Conservation (phyloP, 1,284 basidiomycete species). For the Trametes sp. region DNA sequence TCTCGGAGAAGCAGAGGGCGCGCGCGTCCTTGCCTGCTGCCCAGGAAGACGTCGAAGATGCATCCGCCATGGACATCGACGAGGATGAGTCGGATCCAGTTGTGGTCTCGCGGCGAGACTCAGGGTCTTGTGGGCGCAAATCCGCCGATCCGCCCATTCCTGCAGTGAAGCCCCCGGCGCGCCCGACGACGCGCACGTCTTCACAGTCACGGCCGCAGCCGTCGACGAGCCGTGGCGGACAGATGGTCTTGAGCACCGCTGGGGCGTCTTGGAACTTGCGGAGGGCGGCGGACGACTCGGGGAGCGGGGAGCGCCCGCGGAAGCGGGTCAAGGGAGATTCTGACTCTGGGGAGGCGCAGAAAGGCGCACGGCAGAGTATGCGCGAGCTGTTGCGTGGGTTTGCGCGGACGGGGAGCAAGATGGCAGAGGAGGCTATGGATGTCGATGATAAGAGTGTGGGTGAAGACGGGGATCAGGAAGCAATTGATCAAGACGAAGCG, state of each 20-base stretch:
- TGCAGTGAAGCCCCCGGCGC: conserved; percentile 10
- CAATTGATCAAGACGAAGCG: conserved; percentile 17
- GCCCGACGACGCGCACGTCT: conserved; percentile 10
- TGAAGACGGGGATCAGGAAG: conserved; percentile 10
- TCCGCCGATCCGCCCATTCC: conserved; percentile 3
- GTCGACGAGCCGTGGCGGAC: conserved; percentile 36
- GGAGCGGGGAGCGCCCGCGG: conserved; percentile 31
- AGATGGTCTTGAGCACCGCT: conserved; percentile 56
- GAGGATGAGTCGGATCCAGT: too few relatives aligned
- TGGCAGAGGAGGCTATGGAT: conserved; percentile 30
- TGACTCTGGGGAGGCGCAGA: conserved; percentile 5
- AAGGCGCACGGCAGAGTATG: conserved; percentile 45
- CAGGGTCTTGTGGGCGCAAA: too few relatives aligned
- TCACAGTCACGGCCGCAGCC: not conserved
- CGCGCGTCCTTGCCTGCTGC: too few relatives aligned
- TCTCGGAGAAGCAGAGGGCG: not conserved
- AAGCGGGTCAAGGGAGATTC: conserved; percentile 32
- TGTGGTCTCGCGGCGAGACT: too few relatives aligned
- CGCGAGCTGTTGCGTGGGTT: conserved; percentile 58
- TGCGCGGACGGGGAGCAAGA: conserved; percentile 56
- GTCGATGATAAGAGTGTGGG: conserved; percentile 21
- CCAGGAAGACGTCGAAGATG: too few relatives aligned
- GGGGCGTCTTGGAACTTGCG: conserved; percentile 55
- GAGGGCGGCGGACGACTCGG: conserved; percentile 17
- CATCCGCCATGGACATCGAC: not conserved